Evolutionary conservation across 176 grass and related monocot genomes (phyloP), one percentile per base, ranked within the genome.

Genomic region (Eragrostis nindensis): DNA sequence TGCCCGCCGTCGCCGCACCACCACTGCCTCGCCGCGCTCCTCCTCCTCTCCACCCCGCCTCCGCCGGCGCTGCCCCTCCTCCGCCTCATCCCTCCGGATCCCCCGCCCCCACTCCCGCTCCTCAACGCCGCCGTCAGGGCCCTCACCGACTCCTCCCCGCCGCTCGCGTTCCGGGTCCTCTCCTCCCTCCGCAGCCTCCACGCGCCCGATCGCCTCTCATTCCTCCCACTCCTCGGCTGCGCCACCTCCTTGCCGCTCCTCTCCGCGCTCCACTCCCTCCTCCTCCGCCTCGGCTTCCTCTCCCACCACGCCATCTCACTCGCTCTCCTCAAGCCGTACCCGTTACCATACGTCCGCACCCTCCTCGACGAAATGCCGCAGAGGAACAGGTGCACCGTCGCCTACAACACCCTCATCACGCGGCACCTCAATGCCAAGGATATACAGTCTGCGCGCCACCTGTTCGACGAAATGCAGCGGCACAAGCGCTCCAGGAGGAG

Each of bases 391-490:
- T 85, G 87, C 71, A 38, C 82, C 21, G 56, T 89, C 46, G 77
- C 87, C 39, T 89, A 89, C 71, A 89, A 89, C 77, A 85, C 56
- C 0, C 50, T 85, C 27, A 68, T 92, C 66, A 74, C 78, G 3
- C 68, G 73, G 8, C 81, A 67, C 53, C 29, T 73, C 21, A 79
- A 55, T 62, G 66, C 62, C 42, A 59, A 17, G 17, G 74, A 81
- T 46, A 13, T 80, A 27, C 16, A n/a, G 17, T 5, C 75, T 5
- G 85, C 88, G 8, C 78, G 66, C 6, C 62, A 42, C 21, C 69
- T 86, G 62, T 93, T 93, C 55, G 82, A 90, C 38, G 85, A 83
- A 83, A 90, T 94, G 91, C 74, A 73, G 56, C 49, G 78, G 5
- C 32, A 13, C 48, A 75, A 61, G 60, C 78, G 67, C 9, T 82